Base-by-base conservation (phyloP, 306 rosid genomes). In the Cucurbita maxima region DNA sequence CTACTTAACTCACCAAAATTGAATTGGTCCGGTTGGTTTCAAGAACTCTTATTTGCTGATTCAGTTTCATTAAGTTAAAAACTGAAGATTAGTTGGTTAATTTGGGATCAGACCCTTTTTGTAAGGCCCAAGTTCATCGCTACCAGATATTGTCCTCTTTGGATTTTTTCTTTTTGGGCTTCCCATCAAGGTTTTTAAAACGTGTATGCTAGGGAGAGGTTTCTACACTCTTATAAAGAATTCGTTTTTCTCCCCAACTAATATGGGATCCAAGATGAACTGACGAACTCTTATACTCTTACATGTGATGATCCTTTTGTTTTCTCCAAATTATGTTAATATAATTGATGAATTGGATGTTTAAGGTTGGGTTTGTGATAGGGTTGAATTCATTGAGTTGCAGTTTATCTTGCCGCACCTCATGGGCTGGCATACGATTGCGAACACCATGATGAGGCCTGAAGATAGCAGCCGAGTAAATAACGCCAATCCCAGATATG, bases 391-490 rank as follows among this genome's bases (percentile, higher is more conserved):
- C 12, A 11, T 51, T 10, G 76, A 6, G 78, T 83, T 80, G 88
- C 84, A 93, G 98, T 93, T 60, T 79, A 81, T 93, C 85, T 55
- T 87, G 85, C 98, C 97, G 5, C 84, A 84, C 83, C 87, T 88
- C 55, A 67, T 90, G 18, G 97, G 98, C 71, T 93, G 98, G 98
- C 94, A 90, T 76, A 81, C 94, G 20, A 88, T 83, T 78, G 90
- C 88, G 58, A 83, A 86, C 84, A 66, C 81, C 94, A 48, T 3
- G 41, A 83, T 83, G 79, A 86, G 58, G 78, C 89, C 96, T 7
- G 96, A 86, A 8, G 86, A 84, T 55, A 58, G 77, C 5, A 78
- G 47, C 58, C 84, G 82, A 62, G 78, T 7, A 50, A 86, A 81
- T 83, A 83, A 64, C 45, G 82, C 85, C 55, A 87, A 77, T 76